Evolutionary conservation across 2,329 filamentous ascomycete genomes (phyloP), one percentile per base, ranked within the genome.

Genomic region (Verticillium dahliae): DNA sequence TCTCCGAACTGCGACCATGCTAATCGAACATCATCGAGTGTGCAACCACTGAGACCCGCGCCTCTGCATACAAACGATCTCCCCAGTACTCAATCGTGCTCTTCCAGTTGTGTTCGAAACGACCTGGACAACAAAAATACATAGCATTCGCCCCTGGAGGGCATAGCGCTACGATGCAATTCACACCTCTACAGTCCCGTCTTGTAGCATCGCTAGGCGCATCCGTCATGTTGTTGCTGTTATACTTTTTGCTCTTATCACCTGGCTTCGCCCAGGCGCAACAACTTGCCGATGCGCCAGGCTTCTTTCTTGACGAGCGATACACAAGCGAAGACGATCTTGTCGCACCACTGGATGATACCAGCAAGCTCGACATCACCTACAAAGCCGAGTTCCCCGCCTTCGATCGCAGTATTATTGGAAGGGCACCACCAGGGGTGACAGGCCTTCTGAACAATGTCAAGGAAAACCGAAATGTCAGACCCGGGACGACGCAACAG

Each of bases 171-270:
- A 74, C 69, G 66, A 85, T 85, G 83, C 78, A 87, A 74, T 81
- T 88, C 73, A 87, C 83, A 72, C 86, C 84, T 69, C 78, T 90
- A 67, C 90, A 90, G 78, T 89, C 87, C 76, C 88, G 89, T 71
- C 84, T 91, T 70, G 84, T 84, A 71, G 86, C 87, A 69, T 90
- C 88, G 62, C 72, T 89, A 60, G 78, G 83, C 68, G 85, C 86
- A 60, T 84, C 85, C 37, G 74, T 85, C 35, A 70, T 89, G 58
- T 73, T 90, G 37, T 68, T 89, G 38, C 69, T 85, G 45, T 72
- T 54, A n/a, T 39, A 13, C 39, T 10, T 50, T 22, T 27, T 59
- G 38, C 18, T 59, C 39, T 27, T 92, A 52, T 89, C 73, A 84
- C 33, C 78, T 90, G 41, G 82, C 83, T 62, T 81, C 81, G 55